Evolutionary conservation across 2,329 filamentous ascomycete genomes (phyloP).

Genomic region (Dothideomycetes sp.): DNA sequence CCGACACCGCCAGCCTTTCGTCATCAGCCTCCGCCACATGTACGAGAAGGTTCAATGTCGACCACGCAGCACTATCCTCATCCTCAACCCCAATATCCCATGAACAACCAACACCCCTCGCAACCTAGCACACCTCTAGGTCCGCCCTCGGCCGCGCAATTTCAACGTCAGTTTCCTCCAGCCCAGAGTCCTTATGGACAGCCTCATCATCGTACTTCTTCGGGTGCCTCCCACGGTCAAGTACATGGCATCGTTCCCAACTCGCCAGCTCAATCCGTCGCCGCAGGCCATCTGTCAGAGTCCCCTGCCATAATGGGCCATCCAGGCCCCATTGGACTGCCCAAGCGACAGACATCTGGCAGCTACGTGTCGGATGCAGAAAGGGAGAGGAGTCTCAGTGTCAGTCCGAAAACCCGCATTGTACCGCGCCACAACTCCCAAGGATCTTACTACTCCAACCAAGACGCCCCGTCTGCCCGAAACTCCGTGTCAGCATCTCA

Average conservation of each 20-base stretch:
- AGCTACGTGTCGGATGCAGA: conserved; percentile 45
- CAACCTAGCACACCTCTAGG: conserved; percentile 39
- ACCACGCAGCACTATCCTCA: conserved; percentile 15
- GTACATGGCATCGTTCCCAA: conserved; percentile 11
- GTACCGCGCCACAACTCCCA: conserved; percentile 17
- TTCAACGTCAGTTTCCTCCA: conserved; percentile 16
- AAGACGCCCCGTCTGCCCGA: conserved; percentile 13
- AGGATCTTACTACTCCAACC: conserved; percentile 2
- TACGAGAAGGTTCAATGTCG: conserved; percentile 19
- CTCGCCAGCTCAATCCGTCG: conserved; percentile 16
- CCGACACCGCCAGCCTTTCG: conserved; percentile 22
- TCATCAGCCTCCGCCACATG: conserved; percentile 19
- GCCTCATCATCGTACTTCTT: conserved; percentile 19
- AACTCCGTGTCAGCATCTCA: conserved; percentile 1
- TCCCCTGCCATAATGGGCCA: not conserved
- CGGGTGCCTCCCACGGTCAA: conserved; percentile 18
- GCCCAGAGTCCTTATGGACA: not conserved
- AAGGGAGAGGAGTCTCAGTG: conserved; percentile 59
- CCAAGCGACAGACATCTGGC: conserved; percentile 6
- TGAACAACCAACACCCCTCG: conserved; percentile 23
- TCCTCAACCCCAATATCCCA: conserved; percentile 15
- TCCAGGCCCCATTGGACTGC: not conserved
- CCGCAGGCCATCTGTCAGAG: too few relatives aligned
- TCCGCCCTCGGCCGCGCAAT: conserved; percentile 24
- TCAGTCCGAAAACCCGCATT: conserved; percentile 61